Percentiles rank a stretch among this genome's conserved stretches.
Conservation (phyloP, 2,329 filamentous ascomycete genomes). For the Aspergillus oerlinghausenensis region DNA sequence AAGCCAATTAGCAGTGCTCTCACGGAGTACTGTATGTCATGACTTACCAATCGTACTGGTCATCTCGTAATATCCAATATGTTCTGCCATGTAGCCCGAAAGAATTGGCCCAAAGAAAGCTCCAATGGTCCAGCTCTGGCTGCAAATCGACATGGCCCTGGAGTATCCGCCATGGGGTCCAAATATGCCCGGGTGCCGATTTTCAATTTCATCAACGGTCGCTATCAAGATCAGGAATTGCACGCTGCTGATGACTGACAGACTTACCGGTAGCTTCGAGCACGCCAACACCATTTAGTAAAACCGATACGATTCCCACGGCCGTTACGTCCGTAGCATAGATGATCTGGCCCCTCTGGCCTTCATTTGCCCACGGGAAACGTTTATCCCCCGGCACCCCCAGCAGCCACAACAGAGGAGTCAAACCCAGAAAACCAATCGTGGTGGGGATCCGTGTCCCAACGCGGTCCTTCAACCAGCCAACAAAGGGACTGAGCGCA, state of each 20-base stretch:
- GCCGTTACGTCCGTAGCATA: conserved; percentile 17
- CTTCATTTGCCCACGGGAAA: conserved; percentile 21
- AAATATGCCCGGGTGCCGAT: conserved; percentile 19
- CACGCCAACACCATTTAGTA: conserved; percentile 24
- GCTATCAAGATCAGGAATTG: conserved; percentile 3
- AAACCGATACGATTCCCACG: conserved; percentile 20
- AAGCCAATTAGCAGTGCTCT: background rate
- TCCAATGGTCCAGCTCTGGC: conserved; percentile 21
- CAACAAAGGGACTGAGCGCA: conserved; percentile 56
- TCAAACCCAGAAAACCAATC: conserved; percentile 20
- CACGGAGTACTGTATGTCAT: no score
- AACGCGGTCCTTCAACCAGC: conserved; percentile 35
- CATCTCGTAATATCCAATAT: conserved; percentile 21
- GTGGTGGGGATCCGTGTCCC: conserved; percentile 22
- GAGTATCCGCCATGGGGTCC: conserved; percentile 25
- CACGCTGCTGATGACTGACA: background rate
- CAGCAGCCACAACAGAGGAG: conserved; percentile 23
- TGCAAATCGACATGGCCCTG: conserved; percentile 19
- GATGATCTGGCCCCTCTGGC: conserved; percentile 15
- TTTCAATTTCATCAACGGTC: conserved; percentile 19
- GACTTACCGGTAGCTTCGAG: conserved; percentile 28
- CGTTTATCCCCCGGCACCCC: conserved; percentile 25
- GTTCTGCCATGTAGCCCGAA: conserved; percentile 16
- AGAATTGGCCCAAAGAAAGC: conserved; percentile 20
- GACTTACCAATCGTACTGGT: conserved; percentile 16